These are phyloP conservation scores for Deuterostichococcus epilithicus DNA, from an alignment of 139 green algal genomes.

Conservation along the genomic window DNA sequence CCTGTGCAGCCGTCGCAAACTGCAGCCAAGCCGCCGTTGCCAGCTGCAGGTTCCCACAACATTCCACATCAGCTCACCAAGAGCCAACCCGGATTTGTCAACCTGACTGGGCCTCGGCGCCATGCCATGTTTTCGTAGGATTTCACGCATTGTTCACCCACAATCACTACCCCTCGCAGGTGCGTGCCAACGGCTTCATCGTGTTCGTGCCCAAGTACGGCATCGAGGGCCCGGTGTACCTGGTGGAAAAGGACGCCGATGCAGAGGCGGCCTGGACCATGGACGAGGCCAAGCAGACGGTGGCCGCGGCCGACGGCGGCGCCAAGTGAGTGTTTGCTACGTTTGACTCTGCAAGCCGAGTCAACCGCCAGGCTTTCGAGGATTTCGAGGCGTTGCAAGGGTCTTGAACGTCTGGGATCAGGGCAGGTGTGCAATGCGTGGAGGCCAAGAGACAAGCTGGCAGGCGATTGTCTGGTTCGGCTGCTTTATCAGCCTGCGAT, in stretches of 20 bases:
- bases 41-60: too few relatives aligned
- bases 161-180: slow-evolving; percentile 27
- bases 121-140: background rate
- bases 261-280: background rate
- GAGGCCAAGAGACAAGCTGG: too few relatives aligned
- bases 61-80: too few relatives aligned
- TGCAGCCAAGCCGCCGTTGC: too few relatives aligned
- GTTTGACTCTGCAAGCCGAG: background rate
- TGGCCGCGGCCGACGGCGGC: slow-evolving; percentile 34
- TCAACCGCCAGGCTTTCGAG: background rate
- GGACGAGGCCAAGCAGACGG: slow-evolving; percentile 37
- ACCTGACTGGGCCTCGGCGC: too few relatives aligned
- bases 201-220: slow-evolving; percentile 97
- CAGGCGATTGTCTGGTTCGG: too few relatives aligned
- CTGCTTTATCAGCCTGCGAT: background rate
- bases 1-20: too few relatives aligned
- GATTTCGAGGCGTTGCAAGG: background rate
- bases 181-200: slow-evolving; percentile 85
- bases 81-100: too few relatives aligned
- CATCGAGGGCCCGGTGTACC: slow-evolving; percentile 89
- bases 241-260: slow-evolving; percentile 13
- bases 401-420: background rate
- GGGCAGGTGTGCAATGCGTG: background rate
- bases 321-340: background rate
- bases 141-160: background rate